Conservation (phyloP, 257 asterid species). For the Eucommia ulmoides region DNA sequence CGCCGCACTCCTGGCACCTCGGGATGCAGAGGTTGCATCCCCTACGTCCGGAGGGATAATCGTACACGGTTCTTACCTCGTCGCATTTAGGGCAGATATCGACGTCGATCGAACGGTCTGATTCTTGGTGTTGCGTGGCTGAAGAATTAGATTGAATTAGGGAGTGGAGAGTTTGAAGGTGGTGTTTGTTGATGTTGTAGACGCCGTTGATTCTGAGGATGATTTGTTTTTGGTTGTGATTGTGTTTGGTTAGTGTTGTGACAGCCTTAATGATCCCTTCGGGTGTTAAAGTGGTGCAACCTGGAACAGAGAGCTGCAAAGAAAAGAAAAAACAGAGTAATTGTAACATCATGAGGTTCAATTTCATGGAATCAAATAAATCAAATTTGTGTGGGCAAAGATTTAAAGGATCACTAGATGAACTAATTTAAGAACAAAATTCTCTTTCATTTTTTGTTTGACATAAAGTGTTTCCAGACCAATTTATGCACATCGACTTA, state of each 20-base stretch:
- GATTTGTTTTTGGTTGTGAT: conserved; percentile 16
- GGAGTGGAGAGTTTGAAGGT: conserved; percentile 26
- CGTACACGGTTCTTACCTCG: conserved; percentile 37
- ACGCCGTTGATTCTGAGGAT: conserved; percentile 46
- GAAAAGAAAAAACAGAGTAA: not conserved
- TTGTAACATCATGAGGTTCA: too few relatives aligned
- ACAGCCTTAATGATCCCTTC: conserved; percentile 47
- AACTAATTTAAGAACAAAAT: too few relatives aligned
- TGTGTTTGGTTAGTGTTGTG: conserved; percentile 23
- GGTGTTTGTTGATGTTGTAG: conserved; percentile 21
- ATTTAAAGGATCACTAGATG: too few relatives aligned
- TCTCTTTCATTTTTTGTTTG: too few relatives aligned
- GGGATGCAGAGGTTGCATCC: conserved; percentile 49
- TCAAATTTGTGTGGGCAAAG: too few relatives aligned
- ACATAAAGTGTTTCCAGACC: too few relatives aligned
- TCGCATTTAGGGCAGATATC: conserved; percentile 50
- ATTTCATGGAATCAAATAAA: too few relatives aligned
- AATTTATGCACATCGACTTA: too few relatives aligned
- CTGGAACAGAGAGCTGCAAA: conserved; percentile 56
- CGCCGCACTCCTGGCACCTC: conserved; percentile 70
- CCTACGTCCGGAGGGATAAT: conserved; percentile 49
- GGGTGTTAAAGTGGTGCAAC: conserved; percentile 55
- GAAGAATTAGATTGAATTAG: conserved; percentile 12
- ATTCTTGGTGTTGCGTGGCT: not conserved
- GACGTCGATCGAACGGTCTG: conserved; percentile 31